phyloP scores from a whole-genome alignment of 2,329 filamentous ascomycete genomes.

The Colletotrichum camelliae region DNA sequence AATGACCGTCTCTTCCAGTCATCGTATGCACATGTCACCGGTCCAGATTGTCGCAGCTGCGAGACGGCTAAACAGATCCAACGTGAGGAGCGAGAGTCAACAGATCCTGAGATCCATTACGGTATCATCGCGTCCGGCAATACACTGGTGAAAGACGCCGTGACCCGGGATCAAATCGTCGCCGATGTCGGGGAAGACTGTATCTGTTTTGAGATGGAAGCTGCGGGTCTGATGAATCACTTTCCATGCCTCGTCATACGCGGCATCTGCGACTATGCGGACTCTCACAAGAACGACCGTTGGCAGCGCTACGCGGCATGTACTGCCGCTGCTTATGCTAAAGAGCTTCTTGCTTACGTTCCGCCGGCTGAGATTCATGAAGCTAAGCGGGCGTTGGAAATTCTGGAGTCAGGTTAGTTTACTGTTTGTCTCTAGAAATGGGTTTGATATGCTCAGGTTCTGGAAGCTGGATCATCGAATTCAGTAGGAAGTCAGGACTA shows the following conservation, averaged over 20 bases:
- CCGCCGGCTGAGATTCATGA: rapidly evolving
- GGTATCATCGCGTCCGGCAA: conserved; percentile 37
- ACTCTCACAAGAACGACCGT: conserved; percentile 41
- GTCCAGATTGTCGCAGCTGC: background rate
- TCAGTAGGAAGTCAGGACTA: too few species aligned
- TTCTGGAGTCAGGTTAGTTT: too few species aligned
- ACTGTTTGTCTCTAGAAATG: too few species aligned
- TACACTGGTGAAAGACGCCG: conserved; percentile 38
- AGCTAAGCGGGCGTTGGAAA: rapidly evolving
- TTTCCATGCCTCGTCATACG: conserved; percentile 40
- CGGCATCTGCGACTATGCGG: conserved; percentile 45
- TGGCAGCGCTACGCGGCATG: conserved; percentile 46
- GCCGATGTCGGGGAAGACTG: conserved; percentile 21
- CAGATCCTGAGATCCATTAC: conserved; percentile 22
- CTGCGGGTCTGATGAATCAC: conserved; percentile 29
- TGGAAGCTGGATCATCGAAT: too few species aligned
- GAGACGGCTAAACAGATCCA: background rate
- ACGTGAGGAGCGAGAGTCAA: background rate
- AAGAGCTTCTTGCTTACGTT: background rate
- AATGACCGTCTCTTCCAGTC: conserved; percentile 21
- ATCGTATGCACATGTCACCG: background rate
- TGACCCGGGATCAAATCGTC: conserved; percentile 32
- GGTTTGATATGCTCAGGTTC: too few species aligned
- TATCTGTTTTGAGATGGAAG: conserved; percentile 35
- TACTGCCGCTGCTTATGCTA: conserved; percentile 34